A percentile compares a stretch with the other conserved stretches of the same genome.
phyloP scores from a whole-genome alignment of 1,284 basidiomycete species.

The Wolfiporia cocos region DNA sequence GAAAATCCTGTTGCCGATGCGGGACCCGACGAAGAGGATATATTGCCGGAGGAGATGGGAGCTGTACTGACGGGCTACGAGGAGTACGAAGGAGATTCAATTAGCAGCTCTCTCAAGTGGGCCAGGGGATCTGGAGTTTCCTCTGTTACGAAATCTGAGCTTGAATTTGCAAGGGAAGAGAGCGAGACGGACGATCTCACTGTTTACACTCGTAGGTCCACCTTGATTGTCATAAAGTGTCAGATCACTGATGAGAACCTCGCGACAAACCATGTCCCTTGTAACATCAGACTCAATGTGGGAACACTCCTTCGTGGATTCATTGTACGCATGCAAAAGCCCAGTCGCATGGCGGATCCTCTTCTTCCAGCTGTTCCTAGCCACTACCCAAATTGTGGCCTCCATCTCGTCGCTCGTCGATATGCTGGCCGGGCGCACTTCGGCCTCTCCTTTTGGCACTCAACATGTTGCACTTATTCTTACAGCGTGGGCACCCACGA shows the following conservation, averaged over 20 bases:
- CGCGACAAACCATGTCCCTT: not conserved
- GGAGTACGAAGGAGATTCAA: constrained; percentile 15
- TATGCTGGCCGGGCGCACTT: constrained; percentile 26
- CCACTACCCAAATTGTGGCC: constrained; percentile 34
- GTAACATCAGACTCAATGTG: constrained; percentile 11
- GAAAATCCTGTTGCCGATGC: constrained; percentile 1
- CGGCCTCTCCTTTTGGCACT: constrained; percentile 41
- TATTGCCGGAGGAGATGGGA: constrained; percentile 3
- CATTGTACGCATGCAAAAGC: constrained; percentile 13
- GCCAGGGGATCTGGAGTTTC: constrained; percentile 15
- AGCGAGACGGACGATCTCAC: constrained; percentile 9
- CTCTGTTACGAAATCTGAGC: constrained; percentile 19
- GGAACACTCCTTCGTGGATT: constrained; percentile 11
- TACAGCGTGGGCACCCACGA: constrained; percentile 42
- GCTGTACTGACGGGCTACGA: not conserved
- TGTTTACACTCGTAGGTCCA: constrained; percentile 10
- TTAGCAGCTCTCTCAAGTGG: constrained; percentile 21
- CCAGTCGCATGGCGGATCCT: constrained; percentile 21
- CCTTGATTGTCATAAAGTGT: constrained; percentile 3
- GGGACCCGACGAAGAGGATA: not conserved
- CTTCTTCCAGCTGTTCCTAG: constrained; percentile 25
- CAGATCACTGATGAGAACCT: constrained; percentile 3
- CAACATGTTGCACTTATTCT: constrained; percentile 50
- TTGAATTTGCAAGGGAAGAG: constrained; percentile 17
- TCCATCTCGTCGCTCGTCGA: constrained; percentile 46